These are phyloP conservation scores for Martensiomyces pterosporus DNA, from an alignment of 192 early-diverging fungal species.

Conservation along the genomic window DNA sequence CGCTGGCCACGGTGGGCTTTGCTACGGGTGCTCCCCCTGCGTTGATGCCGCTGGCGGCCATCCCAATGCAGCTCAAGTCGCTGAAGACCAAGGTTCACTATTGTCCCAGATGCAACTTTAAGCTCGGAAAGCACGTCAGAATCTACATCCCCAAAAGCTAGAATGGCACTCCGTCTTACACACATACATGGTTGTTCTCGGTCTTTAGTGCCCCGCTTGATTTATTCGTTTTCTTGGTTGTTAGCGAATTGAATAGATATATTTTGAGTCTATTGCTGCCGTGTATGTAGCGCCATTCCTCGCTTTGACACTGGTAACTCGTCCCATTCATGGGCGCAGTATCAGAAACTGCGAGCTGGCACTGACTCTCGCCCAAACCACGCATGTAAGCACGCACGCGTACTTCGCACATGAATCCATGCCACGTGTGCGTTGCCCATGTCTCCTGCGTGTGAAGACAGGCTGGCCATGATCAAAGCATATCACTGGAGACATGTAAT, in stretches of 20 bases:
- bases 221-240: neutral
- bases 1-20: slow-evolving; percentile 23
- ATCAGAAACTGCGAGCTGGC: too few species aligned
- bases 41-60: slow-evolving; percentile 27
- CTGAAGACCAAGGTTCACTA: slow-evolving; percentile 30
- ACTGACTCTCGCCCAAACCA: too few species aligned
- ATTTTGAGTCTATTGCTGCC: too few species aligned
- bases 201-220: neutral
- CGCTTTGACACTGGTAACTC: too few species aligned
- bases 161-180: neutral
- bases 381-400: too few species aligned
- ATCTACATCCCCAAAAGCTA: slow-evolving; percentile 20
- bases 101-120: slow-evolving; percentile 40
- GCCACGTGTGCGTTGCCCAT: too few species aligned
- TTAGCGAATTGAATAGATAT: neutral
- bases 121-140: slow-evolving; percentile 39
- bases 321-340: too few species aligned
- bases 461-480: too few species aligned
- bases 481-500: too few species aligned
- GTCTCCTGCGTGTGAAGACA: too few species aligned
- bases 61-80: slow-evolving; percentile 38
- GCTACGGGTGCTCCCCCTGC: slow-evolving; percentile 21
- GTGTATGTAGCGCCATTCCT: too few species aligned
- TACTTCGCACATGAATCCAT: too few species aligned
- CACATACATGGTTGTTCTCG: neutral